Base-by-base conservation (phyloP, 2,329 filamentous ascomycete species). In the Trichoderma oligosporum region DNA sequence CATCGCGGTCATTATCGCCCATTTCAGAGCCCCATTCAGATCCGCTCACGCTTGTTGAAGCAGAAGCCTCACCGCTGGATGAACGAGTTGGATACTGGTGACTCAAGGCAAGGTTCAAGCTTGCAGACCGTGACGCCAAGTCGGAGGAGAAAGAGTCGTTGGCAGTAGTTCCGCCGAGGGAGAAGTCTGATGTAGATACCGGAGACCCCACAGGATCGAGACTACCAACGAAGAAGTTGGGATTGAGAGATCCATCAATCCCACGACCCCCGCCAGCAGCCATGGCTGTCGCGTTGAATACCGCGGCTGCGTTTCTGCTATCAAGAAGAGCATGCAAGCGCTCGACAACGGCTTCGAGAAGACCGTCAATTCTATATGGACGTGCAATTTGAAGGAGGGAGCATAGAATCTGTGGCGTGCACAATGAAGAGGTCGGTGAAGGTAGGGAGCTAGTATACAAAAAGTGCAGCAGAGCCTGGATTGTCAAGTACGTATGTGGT, bases 281-380 rank as follows among this genome's bases (percentile, higher is more conserved):
- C 94, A 97, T 97, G 53, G 94, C 94, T 0, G 93, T 94, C 0
- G 94, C 94, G 63, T 99, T 99, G 78, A 99, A 99, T 0, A 99
- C 92, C 5, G 94, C 94, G 0, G 94, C 94, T 0, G 94, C 93
- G 64, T 97, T 99, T 45, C 93, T 83, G 46, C 90, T 94, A 70
- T 99, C 94, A 4, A 99, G 82, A 0, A 95, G 83, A 27, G 89
- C 82, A 67, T 99, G 94, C 0, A 99, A 79, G 7, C 93, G 84
- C 71, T 97, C 91, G 8, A 97, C 90, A 1, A 95, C 90, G 0
- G 91, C 91, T 74, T 99, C 94, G 1, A 97, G 78, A 2, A 99
- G 81, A 0, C 94, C 94, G 65, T 97, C 92, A 45, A 99, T 82
- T 62, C 91, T 89, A 70, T 99, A 99, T 0, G 94, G 93, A 4